Evolutionary conservation across 257 asterid species (phyloP).

Genomic region (Solanum arcanum): DNA sequence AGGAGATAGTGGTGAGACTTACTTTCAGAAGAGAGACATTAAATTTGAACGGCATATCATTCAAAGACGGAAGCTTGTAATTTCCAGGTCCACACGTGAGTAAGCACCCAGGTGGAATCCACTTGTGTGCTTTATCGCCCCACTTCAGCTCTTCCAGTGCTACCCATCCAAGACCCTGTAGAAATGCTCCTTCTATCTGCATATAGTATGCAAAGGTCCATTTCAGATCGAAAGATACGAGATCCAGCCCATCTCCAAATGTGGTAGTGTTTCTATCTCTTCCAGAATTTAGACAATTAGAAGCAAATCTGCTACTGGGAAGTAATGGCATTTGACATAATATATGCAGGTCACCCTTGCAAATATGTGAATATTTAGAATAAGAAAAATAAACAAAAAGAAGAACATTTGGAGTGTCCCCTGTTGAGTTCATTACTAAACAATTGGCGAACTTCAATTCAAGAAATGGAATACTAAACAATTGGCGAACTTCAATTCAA

Average conservation of each 20-base stretch:
- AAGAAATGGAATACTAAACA: no score
- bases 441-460: background rate
- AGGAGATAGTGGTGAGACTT: background rate
- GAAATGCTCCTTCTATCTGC: slow-evolving; percentile 92
- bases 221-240: background rate
- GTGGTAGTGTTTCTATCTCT: background rate
- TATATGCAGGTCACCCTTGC: background rate
- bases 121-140: slow-evolving; percentile 89
- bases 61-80: slow-evolving; percentile 84
- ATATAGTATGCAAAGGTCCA: background rate
- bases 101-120: slow-evolving; percentile 71
- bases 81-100: slow-evolving; percentile 82
- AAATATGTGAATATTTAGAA: background rate
- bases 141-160: slow-evolving; percentile 93
- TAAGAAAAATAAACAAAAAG: background rate
- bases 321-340: background rate
- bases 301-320: background rate
- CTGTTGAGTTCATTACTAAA: background rate
- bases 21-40: slow-evolving; percentile 81
- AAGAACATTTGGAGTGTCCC: background rate
- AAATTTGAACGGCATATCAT: slow-evolving; percentile 75
- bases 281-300: background rate
- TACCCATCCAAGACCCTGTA: slow-evolving; percentile 96
- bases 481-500: background rate
- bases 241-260: background rate